Evolutionary conservation across 2,329 filamentous ascomycete species (phyloP).

Genomic region (Zelopaecilomyces penicillatus): DNA sequence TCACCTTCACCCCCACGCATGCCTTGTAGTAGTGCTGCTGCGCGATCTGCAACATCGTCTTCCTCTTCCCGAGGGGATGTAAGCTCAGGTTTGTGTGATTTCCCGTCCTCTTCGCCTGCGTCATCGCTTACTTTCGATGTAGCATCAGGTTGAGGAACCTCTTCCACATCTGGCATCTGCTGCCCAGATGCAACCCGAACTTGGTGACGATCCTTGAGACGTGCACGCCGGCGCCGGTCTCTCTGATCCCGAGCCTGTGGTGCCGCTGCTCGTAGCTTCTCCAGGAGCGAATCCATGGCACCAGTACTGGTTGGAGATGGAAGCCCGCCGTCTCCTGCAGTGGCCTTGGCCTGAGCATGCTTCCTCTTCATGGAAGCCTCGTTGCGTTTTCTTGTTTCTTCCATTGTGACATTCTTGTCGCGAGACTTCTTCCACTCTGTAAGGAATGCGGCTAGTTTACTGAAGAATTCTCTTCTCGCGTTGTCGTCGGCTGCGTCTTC

Average conservation of each 20-base stretch:
- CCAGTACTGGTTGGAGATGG: conserved; percentile 67
- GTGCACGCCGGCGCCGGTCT: conserved; percentile 76
- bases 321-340: conserved; percentile 37
- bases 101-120: conserved; percentile 39
- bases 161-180: conserved; percentile 64
- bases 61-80: conserved; percentile 42
- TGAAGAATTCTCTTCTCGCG: conserved; percentile 89
- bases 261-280: conserved; percentile 89
- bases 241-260: conserved; percentile 83
- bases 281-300: conserved; percentile 90
- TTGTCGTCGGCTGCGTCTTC: conserved; percentile 90
- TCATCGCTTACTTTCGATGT: conserved; percentile 25
- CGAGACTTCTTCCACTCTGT: conserved; percentile 92
- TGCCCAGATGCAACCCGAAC: conserved; percentile 84
- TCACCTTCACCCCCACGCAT: conserved; percentile 61
- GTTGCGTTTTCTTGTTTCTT: conserved; percentile 76
- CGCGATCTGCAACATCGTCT: conserved; percentile 76
- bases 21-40: conserved; percentile 74
- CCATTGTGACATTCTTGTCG: conserved; percentile 79
- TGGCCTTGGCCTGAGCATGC: conserved; percentile 57
- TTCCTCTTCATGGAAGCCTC: conserved; percentile 92
- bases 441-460: conserved; percentile 85
- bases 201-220: conserved; percentile 85
- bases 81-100: conserved; percentile 22
- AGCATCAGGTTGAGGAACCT: conserved; percentile 49